Evolutionary conservation across 2,329 filamentous ascomycete species (phyloP).

Genomic region (Cadophora sp.): DNA sequence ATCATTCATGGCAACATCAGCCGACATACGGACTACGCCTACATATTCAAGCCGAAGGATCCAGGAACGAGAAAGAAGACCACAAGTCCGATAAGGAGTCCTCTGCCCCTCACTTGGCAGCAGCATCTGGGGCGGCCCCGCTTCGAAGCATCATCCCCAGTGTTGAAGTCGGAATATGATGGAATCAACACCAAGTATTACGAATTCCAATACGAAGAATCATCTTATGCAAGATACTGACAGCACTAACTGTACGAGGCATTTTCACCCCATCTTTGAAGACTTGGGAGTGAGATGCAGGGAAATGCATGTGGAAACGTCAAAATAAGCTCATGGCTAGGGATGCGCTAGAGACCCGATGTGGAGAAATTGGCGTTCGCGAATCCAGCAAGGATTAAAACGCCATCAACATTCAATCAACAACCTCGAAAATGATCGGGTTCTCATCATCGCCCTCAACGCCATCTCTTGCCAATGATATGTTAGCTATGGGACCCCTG

Average conservation of each 20-base stretch:
- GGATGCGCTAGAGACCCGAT: not conserved
- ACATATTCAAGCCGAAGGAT: not conserved
- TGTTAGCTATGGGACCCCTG: not conserved
- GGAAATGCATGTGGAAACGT: slow-evolving; percentile 5
- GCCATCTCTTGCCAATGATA: not conserved
- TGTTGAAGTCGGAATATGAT: slow-evolving; percentile 2
- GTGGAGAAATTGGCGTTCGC: slow-evolving; percentile 10
- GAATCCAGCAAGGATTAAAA: slow-evolving; percentile 14
- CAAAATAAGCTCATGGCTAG: slow-evolving; percentile 13
- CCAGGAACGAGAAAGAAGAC: not conserved
- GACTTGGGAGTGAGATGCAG: not conserved
- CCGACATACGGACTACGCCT: not conserved
- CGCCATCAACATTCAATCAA: slow-evolving; percentile 18
- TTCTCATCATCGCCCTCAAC: not conserved
- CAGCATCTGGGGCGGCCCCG: not conserved
- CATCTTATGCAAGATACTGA: not conserved
- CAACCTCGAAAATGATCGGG: not conserved
- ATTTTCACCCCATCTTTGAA: slow-evolving; percentile 20
- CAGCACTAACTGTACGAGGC: not conserved
- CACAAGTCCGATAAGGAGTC: not conserved
- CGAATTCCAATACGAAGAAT: slow-evolving; percentile 2
- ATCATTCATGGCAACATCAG: slow-evolving; percentile 9
- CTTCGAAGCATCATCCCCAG: not conserved
- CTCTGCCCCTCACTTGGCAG: not conserved
- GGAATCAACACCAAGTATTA: not conserved